These are phyloP conservation scores for Rhizoclosmatium globosum DNA, from an alignment of 192 early-diverging fungal genomes.

Conservation along the genomic window DNA sequence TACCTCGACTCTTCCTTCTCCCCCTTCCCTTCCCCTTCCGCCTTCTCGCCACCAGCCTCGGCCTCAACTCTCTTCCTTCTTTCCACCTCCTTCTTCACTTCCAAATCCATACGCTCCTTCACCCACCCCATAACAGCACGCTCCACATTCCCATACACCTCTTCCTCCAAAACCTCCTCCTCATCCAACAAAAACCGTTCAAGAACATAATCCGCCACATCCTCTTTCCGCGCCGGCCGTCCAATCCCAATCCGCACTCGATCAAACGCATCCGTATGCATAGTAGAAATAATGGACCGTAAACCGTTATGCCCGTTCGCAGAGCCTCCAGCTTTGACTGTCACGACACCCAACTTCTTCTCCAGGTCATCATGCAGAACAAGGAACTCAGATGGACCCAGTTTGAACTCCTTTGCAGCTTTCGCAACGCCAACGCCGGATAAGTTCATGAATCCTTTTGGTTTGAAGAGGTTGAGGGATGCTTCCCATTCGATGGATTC, in stretches of 20 bases:
- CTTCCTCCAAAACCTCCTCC: constrained; percentile 51
- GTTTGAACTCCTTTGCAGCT: constrained; percentile 60
- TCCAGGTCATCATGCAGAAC: constrained; percentile 81
- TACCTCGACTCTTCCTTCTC: too few species aligned
- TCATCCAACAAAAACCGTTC: constrained; percentile 59
- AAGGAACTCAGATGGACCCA: constrained; percentile 56
- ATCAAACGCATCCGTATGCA: constrained; percentile 56
- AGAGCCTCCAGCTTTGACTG: constrained; percentile 67
- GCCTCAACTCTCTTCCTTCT: too few species aligned
- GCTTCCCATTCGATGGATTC: neutral
- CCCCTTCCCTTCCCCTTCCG: too few species aligned
- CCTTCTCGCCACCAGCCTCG: too few species aligned
- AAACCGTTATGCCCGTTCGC: constrained; percentile 79
- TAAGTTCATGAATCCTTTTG: constrained; percentile 74
- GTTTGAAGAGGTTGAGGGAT: constrained; percentile 67
- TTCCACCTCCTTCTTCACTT: neutral
- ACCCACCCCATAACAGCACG: neutral
- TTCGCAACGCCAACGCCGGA: constrained; percentile 66
- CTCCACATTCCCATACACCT: constrained; percentile 40
- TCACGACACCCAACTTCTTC: constrained; percentile 67
- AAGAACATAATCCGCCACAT: constrained; percentile 69
- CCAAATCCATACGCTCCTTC: neutral
- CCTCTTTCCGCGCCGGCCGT: constrained; percentile 54
- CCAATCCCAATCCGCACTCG: constrained; percentile 77
- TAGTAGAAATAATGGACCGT: constrained; percentile 65